Evolutionary conservation across 306 rosid genomes (phyloP), one percentile per base, ranked within the genome.

Genomic region (Amphicarpaea edgeworthii): DNA sequence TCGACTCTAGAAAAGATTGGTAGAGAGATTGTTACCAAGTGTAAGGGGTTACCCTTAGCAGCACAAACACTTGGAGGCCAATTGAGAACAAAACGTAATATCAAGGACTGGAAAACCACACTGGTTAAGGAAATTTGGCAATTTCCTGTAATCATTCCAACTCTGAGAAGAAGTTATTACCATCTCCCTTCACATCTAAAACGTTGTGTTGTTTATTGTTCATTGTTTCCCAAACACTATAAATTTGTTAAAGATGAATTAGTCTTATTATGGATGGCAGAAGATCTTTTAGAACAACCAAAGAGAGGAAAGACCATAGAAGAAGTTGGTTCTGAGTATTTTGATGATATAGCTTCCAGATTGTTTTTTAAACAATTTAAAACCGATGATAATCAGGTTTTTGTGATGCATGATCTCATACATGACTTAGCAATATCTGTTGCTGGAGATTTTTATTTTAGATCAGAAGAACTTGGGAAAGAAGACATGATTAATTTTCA

Each of bases 41-140:
- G 83, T 11, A 10, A 49, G 23, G 83, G 83, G 0, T 72, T 41
- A 45, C 87, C 79, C 0, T 32, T 84, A 19, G 85, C 82, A 0
- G 68, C 68, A 14, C 63, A 66, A 66, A 38, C 60, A 1, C 21
- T 65, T 23, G 77, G 79, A 28, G 81, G 84, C 7, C 72, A 69
- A 16, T 30, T 75, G 7, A 45, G 75, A 3, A 5, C 71, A 8
- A 75, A 63, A 14, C 30, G 6, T 19, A 4, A 55, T 38, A 2
- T 6, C 15, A 26, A 37, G 7, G 41, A 71, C 2, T 83, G 84
- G 79, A 17, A 38, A 8, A 5, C 0, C 10, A 26, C 79, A 45
- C 6, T 75, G 8, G 41, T 30, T 5, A 49, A 40, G 21, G 38
- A 0, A 20, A 12, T 73, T 0, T 67, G 83, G 77, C 41, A 30